These are phyloP conservation scores for Moesziomyces globuligerus DNA, from an alignment of 1,284 basidiomycete species.

Conservation along the genomic window DNA sequence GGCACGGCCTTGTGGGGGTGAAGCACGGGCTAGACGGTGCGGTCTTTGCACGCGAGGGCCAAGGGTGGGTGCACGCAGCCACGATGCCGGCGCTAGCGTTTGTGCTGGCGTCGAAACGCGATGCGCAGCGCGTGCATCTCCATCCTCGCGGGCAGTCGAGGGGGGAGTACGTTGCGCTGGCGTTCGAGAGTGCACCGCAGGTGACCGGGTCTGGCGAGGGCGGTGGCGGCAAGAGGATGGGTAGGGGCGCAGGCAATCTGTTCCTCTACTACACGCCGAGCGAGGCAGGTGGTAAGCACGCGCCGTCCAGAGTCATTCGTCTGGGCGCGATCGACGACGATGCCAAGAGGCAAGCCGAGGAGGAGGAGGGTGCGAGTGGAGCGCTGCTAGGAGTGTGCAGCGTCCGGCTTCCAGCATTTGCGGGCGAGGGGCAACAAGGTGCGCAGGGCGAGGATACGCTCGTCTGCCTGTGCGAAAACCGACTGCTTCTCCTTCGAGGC, in stretches of 20 bases:
- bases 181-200: constrained; percentile 48
- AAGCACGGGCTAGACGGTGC: constrained; percentile 86
- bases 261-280: constrained; percentile 50
- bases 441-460: constrained; percentile 20
- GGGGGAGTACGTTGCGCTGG: constrained; percentile 32
- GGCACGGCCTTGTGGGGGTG: constrained; percentile 71
- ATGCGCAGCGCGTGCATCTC: constrained; percentile 58
- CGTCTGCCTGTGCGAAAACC: constrained; percentile 42
- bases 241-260: constrained; percentile 50
- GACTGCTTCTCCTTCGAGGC: constrained; percentile 28
- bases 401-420: constrained; percentile 2
- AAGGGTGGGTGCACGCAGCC: constrained; percentile 77
- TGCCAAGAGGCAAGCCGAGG: background rate
- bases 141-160: constrained; percentile 7
- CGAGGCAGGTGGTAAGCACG: constrained; percentile 13
- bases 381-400: constrained; percentile 35
- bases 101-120: constrained; percentile 86
- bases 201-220: constrained; percentile 20
- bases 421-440: background rate
- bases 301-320: constrained; percentile 38
- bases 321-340: constrained; percentile 14
- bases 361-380: constrained; percentile 11
- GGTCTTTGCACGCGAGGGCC: constrained; percentile 70
- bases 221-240: background rate
- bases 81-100: constrained; percentile 91